Conservation (phyloP, 164 flowering plant species). For the Aristolochia californica region DNA sequence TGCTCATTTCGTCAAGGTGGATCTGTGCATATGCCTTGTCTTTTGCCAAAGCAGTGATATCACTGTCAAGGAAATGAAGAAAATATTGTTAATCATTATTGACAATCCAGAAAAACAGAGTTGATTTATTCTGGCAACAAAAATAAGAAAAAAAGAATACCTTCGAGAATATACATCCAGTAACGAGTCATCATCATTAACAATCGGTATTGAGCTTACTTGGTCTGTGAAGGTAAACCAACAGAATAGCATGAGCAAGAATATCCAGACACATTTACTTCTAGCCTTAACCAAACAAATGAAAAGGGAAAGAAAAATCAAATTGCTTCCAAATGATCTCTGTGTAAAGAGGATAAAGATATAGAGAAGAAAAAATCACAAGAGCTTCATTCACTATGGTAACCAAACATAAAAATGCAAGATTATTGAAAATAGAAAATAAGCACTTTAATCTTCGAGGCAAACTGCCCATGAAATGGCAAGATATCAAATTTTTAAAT, state of each 20-base stretch:
- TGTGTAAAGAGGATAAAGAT: too few species aligned
- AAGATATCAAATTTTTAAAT: too few species aligned
- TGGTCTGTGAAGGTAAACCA: conserved; percentile 41
- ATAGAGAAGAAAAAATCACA: too few species aligned
- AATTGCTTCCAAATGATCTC: too few species aligned
- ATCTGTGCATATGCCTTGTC: conserved; percentile 53
- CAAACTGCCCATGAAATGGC: too few species aligned
- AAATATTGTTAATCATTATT: background rate
- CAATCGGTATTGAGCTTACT: conserved; percentile 89
- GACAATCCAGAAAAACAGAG: background rate
- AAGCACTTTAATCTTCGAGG: too few species aligned
- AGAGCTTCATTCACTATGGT: too few species aligned
- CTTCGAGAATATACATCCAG: conserved; percentile 84
- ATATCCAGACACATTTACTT: background rate
- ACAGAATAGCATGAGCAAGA: background rate
- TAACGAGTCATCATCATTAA: conserved; percentile 78
- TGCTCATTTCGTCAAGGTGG: conserved; percentile 48
- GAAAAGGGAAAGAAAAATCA: background rate
- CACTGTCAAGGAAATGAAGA: conserved; percentile 15
- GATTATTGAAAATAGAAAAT: too few species aligned
- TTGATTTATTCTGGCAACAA: background rate
- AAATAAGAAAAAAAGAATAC: conserved; percentile 17
- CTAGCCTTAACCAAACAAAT: background rate
- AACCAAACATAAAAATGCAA: too few species aligned
- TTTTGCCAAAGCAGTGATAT: conserved; percentile 62